phyloP scores from a whole-genome alignment of 768 basidiomycete genomes.

The Cubamyces lactineus region DNA sequence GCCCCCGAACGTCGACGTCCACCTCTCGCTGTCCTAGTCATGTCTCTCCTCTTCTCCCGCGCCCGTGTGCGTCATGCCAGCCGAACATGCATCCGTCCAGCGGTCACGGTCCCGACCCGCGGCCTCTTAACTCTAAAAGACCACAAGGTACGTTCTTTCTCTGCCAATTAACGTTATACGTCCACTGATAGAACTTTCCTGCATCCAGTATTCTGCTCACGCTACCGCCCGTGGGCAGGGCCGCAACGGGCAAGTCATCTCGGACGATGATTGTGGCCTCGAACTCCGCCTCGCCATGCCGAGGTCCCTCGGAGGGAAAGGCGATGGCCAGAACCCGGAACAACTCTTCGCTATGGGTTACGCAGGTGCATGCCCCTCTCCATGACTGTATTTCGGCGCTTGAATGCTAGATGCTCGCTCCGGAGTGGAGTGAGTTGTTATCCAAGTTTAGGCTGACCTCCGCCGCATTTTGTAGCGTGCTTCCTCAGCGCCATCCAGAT shows the following conservation, averaged over 20 bases:
- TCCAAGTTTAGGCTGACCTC: too few relatives aligned
- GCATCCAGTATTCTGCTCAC: constrained; percentile 63
- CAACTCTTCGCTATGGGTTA: constrained; percentile 44
- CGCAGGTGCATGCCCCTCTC: constrained; percentile 30
- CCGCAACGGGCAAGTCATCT: constrained; percentile 55
- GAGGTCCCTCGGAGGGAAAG: constrained; percentile 40
- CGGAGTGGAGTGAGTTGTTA: too few relatives aligned
- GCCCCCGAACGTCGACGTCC: background rate
- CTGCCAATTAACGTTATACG: background rate
- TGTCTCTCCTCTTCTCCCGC: constrained; percentile 4
- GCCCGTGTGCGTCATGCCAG: background rate
- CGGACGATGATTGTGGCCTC: constrained; percentile 38
- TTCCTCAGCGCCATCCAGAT: constrained; percentile 72
- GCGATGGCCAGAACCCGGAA: constrained; percentile 45
- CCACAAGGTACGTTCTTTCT: constrained; percentile 42
- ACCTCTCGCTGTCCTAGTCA: background rate
- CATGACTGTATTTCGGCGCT: background rate
- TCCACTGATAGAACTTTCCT: background rate
- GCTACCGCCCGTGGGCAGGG: constrained; percentile 68
- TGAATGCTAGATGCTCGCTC: background rate
- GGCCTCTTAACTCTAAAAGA: constrained; percentile 47
- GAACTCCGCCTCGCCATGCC: constrained; percentile 40
- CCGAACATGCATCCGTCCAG: background rate
- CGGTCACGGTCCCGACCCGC: constrained; percentile 6
- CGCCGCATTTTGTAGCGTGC: constrained; percentile 50